Evolutionary conservation across 2,329 filamentous ascomycete species (phyloP).

Genomic region (Beauveria asiatica): DNA sequence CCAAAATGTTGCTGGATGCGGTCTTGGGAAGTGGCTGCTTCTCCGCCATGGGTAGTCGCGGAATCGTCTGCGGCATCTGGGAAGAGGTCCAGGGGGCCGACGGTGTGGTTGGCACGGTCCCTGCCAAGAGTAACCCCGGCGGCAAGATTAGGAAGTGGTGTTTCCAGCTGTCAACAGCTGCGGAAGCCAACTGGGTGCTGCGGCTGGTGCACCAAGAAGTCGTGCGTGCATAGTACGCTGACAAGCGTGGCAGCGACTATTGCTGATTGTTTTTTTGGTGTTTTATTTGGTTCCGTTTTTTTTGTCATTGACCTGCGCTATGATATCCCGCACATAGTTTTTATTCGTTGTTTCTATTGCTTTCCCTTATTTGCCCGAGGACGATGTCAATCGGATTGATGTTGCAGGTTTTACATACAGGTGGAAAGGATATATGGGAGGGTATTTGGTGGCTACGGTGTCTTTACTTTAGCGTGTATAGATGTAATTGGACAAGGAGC

Average conservation of each 20-base stretch:
- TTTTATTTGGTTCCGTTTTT: not conserved
- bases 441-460: not conserved
- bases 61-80: conserved; percentile 84
- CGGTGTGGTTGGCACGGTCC: conserved; percentile 44
- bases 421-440: not conserved
- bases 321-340: conserved; percentile 1
- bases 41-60: conserved; percentile 71
- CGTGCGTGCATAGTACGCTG: conserved; percentile 24
- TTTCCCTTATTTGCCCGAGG: not conserved
- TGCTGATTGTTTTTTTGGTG: not conserved
- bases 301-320: not conserved
- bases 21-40: conserved; percentile 80
- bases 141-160: conserved; percentile 56
- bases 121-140: conserved; percentile 41
- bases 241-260: not conserved
- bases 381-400: not conserved
- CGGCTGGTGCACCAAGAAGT: conserved; percentile 50
- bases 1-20: conserved; percentile 67
- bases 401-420: not conserved
- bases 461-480: not conserved
- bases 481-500: not conserved
- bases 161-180: conserved; percentile 47
- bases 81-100: conserved; percentile 62
- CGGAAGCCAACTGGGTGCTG: conserved; percentile 48
- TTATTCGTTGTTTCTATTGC: not conserved